Evolutionary conservation across 164 flowering plant genomes (phyloP), one percentile per base, ranked within the genome.

Genomic region (Berberis thunbergii): DNA sequence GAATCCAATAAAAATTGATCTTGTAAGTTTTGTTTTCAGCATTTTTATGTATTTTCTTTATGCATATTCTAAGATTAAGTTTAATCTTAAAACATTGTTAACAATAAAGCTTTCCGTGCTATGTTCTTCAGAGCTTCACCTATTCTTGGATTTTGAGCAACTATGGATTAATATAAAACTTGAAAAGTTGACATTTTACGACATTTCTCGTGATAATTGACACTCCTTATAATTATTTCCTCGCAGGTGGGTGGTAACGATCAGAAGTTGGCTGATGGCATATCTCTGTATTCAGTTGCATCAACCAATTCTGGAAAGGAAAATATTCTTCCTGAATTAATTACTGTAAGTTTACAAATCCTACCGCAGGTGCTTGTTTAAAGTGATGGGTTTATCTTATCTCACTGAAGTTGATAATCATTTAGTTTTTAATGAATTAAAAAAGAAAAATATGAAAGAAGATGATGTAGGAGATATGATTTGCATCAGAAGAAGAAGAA

Each of bases 241-340:
- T n/a, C 61, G 54, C 62, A 75, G 78, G 78, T 75, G 56, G 78
- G 78, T 62, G 70, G 60, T 61, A 57, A 72, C 2, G 73, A 75
- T 4, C 72, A 75, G 63, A 75, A 75, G 68, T 62, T 75, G 69
- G 78, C 78, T 49, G 70, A 71, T 7, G 74, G 78, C 48, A 69
- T 75, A 41, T 68, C 77, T 53, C 70, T 71, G 3, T 71, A 61
- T 59, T 71, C 75, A 44, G 65, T 75, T 63, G 57, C 64, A 39
- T 71, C 78, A 54, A 59, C 70, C 57, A 41, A 62, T 45, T 71
- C 59, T 44, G 62, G 62, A 7, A 75, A 75, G 70, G 75, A 69
- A 59, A 68, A 49, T 45, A 63, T 69, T 43, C 75, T 75, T 26
- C 64, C 62, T 7, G 3, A 65, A 53, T 53, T 75, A 52, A 72